These are phyloP conservation scores for Luzula sylvatica DNA, from an alignment of 176 grass and related monocot species.

Conservation along the genomic window DNA sequence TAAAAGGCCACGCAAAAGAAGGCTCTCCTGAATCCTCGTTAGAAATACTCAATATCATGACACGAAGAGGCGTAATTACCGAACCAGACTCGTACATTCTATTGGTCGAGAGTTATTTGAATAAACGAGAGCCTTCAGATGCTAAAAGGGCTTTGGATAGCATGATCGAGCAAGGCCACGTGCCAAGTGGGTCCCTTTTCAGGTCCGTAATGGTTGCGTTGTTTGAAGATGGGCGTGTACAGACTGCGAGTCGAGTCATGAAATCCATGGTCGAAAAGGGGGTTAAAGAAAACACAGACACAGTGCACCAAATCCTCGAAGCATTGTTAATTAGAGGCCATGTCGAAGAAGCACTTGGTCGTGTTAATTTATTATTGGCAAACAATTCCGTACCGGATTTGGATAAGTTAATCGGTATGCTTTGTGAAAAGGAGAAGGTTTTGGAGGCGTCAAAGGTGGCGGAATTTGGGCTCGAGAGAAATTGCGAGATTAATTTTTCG, in stretches of 20 bases:
- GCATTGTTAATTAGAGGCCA: constrained; percentile 75
- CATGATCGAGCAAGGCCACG: constrained; percentile 89
- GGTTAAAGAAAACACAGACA: constrained; percentile 72
- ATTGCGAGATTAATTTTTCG: constrained; percentile 60
- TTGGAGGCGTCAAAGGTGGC: constrained; percentile 74
- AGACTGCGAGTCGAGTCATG: constrained; percentile 90
- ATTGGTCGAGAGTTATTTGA: constrained; percentile 65
- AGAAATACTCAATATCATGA: constrained; percentile 74
- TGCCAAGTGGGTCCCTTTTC: constrained; percentile 62
- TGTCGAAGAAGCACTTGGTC: constrained; percentile 76
- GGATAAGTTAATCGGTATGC: constrained; percentile 40
- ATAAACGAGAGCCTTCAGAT: constrained; percentile 66
- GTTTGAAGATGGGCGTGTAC: constrained; percentile 44
- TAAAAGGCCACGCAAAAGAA: constrained; percentile 80
- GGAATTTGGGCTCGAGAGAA: constrained; percentile 68
- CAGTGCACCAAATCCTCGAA: constrained; percentile 65
- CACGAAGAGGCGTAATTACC: constrained; percentile 47
- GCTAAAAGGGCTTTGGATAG: constrained; percentile 60
- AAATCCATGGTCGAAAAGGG: constrained; percentile 93
- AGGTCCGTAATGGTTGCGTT: constrained; percentile 64
- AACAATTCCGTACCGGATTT: constrained; percentile 65
- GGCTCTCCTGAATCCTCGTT: constrained; percentile 39
- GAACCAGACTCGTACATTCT: constrained; percentile 42
- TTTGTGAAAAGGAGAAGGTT: constrained; percentile 60
- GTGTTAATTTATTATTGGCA: constrained; percentile 62